phyloP scores from a whole-genome alignment of 805 yeast genomes.

The Cyberlindnera japonica region DNA sequence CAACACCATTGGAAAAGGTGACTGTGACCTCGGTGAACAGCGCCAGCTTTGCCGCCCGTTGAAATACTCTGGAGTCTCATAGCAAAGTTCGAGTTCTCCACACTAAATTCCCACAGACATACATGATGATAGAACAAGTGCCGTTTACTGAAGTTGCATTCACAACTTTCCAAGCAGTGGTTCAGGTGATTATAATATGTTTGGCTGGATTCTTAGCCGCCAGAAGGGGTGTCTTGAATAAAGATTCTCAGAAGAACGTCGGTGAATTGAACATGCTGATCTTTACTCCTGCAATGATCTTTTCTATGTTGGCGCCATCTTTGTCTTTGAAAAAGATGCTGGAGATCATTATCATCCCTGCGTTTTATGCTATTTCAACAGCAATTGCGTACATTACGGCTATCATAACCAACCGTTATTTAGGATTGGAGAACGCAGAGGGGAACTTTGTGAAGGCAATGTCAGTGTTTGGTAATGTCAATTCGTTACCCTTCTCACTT shows the following conservation, averaged over 20 bases:
- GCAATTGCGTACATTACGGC: constrained; percentile 69
- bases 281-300: constrained; percentile 93
- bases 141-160: constrained; percentile 36
- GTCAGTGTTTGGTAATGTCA: constrained; percentile 95
- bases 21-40: too few species aligned
- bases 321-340: constrained; percentile 71
- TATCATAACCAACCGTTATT: constrained; percentile 43
- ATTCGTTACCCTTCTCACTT: constrained; percentile 89
- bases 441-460: constrained; percentile 91
- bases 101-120: too few species aligned
- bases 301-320: constrained; percentile 68
- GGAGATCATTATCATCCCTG: constrained; percentile 81
- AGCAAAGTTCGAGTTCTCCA: too few species aligned
- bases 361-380: constrained; percentile 78
- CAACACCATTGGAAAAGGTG: too few species aligned
- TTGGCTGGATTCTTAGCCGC: constrained; percentile 89
- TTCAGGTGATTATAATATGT: constrained; percentile 85
- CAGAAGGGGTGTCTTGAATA: constrained; percentile 60
- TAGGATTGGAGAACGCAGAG: constrained; percentile 68
- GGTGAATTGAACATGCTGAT: constrained; percentile 81
- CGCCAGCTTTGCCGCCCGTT: too few species aligned
- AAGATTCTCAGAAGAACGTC: constrained; percentile 72
- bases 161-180: constrained; percentile 85
- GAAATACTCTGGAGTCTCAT: too few species aligned
- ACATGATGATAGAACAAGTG: constrained; percentile 18